Conservation (phyloP, 495 filamentous ascomycete genomes). For the Xylaria cubensis region DNA sequence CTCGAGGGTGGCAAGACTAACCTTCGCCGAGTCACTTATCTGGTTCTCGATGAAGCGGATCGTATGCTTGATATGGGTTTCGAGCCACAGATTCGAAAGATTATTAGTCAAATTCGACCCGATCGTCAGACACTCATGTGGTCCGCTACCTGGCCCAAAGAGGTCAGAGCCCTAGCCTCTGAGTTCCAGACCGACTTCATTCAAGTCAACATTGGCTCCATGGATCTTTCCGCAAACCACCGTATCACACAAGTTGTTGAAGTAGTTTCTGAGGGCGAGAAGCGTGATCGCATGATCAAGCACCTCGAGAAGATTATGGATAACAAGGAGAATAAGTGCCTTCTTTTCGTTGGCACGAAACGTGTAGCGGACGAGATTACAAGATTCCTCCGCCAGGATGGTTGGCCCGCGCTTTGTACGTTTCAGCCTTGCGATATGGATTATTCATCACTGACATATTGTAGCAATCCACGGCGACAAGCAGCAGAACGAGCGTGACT, state of each 20-base stretch:
- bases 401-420: slow-evolving; percentile 97
- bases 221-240: slow-evolving; percentile 97
- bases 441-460: slow-evolving; percentile 52
- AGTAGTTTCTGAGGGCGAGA: slow-evolving; percentile 93
- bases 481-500: slow-evolving; percentile 99
- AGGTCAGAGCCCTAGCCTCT: slow-evolving; percentile 91
- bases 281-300: slow-evolving; percentile 96
- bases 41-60: slow-evolving; percentile 90
- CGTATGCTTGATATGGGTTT: slow-evolving; percentile 95
- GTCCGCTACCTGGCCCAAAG: slow-evolving; percentile 99
- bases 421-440: slow-evolving; percentile 24
- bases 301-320: slow-evolving; percentile 99
- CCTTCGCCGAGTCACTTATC: slow-evolving; percentile 93
- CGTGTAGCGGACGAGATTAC: slow-evolving; percentile 98
- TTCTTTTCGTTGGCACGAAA: slow-evolving; percentile 98
- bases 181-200: slow-evolving; percentile 97
- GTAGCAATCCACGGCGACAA: slow-evolving; percentile 98
- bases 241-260: slow-evolving; percentile 98
- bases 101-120: slow-evolving; percentile 95
- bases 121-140: slow-evolving; percentile 99
- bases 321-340: slow-evolving; percentile 86
- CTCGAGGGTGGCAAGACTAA: slow-evolving; percentile 97
- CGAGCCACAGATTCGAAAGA: slow-evolving; percentile 90
- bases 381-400: slow-evolving; percentile 97
- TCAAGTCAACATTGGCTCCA: slow-evolving; percentile 98